phyloP scores from a whole-genome alignment of 257 asterid species.

The Sherardia arvensis region DNA sequence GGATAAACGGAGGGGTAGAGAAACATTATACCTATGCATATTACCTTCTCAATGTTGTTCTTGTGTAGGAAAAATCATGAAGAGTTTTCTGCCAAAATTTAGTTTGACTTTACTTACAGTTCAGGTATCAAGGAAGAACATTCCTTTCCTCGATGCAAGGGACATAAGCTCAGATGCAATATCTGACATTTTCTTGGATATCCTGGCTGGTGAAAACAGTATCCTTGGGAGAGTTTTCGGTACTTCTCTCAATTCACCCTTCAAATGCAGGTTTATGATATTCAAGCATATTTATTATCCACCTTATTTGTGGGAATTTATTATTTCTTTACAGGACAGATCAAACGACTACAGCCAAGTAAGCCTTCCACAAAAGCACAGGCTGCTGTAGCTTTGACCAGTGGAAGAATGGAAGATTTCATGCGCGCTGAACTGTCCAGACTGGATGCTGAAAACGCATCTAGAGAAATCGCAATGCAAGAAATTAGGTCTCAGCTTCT shows the following conservation, averaged over 20 bases:
- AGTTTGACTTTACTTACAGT: conserved; percentile 74
- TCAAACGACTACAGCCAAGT: conserved; percentile 71
- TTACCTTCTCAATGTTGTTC: background rate
- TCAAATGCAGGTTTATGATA: background rate
- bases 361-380: conserved; percentile 93
- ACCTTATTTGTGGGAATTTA: background rate
- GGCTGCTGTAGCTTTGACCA: conserved; percentile 72
- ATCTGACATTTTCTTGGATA: conserved; percentile 51
- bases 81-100: conserved; percentile 31
- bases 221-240: conserved; percentile 78
- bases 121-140: conserved; percentile 82
- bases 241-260: conserved; percentile 14
- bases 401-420: conserved; percentile 55
- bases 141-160: conserved; percentile 80
- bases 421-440: conserved; percentile 45
- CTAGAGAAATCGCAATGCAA: conserved; percentile 38
- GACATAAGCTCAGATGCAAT: conserved; percentile 51
- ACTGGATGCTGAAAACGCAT: conserved; percentile 45
- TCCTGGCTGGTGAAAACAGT: conserved; percentile 62
- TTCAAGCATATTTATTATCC: background rate
- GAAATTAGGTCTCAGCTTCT: conserved; percentile 58
- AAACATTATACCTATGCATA: conserved; percentile 3
- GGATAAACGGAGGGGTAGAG: conserved; percentile 54
- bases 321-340: conserved; percentile 54
- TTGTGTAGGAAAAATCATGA: background rate